phyloP scores from a whole-genome alignment of 2,329 filamentous ascomycete species.

The Tolypocladium ophioglossoides region DNA sequence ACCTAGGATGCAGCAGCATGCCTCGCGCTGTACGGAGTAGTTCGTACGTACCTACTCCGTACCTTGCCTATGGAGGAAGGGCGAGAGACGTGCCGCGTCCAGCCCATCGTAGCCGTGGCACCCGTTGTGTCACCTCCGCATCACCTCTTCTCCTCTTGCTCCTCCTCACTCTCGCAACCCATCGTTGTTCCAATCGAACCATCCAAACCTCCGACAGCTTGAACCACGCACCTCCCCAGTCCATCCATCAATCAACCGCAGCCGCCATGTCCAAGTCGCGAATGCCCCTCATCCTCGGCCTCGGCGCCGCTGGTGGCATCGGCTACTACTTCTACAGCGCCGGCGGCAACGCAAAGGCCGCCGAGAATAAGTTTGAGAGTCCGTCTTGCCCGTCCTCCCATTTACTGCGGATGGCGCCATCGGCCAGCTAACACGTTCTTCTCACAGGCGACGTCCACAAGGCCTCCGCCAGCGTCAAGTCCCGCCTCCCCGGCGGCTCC shows the following conservation, averaged over 20 bases:
- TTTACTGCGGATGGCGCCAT: neutral
- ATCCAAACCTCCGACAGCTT: neutral
- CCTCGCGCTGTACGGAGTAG: too few species aligned
- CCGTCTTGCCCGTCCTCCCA: neutral
- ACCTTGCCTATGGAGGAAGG: too few species aligned
- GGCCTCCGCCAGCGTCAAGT: constrained; percentile 55
- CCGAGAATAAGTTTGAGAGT: constrained; percentile 85
- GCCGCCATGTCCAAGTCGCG: constrained; percentile 36
- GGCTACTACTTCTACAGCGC: constrained; percentile 90
- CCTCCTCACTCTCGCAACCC: neutral
- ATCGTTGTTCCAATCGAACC: neutral
- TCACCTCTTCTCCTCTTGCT: neutral
- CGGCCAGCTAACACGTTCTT: neutral
- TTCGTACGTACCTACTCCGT: too few species aligned
- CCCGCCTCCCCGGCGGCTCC: constrained; percentile 50
- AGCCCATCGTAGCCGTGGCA: neutral
- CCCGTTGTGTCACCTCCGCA: constrained; percentile 1
- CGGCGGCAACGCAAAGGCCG: constrained; percentile 69
- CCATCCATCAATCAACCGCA: neutral
- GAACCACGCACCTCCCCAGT: neutral
- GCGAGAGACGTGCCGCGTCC: neutral
- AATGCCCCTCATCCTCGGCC: constrained; percentile 42
- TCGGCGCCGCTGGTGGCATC: constrained; percentile 53
- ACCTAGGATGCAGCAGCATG: neutral
- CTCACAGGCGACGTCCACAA: constrained; percentile 65